A percentile compares a stretch with the other conserved stretches of the same genome.
Conservation (phyloP, 2,329 filamentous ascomycete genomes). For the Geosmithia flava region DNA sequence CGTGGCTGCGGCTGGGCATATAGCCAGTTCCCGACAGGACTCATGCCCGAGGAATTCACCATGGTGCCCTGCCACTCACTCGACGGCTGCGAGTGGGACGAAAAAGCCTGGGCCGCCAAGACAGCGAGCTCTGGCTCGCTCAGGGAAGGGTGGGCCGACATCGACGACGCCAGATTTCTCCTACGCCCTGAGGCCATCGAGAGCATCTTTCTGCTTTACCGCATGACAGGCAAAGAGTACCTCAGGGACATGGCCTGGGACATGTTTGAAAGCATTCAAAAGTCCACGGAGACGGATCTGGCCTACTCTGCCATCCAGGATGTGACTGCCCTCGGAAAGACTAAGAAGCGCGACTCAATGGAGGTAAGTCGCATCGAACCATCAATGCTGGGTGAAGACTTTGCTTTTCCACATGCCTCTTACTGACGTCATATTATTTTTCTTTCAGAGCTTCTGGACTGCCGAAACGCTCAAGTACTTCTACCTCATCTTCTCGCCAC, state of each 20-base stretch:
- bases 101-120: constrained; percentile 14
- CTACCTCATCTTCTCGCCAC: constrained; percentile 58
- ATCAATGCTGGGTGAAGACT: too few species aligned
- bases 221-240: constrained; percentile 52
- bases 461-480: constrained; percentile 69
- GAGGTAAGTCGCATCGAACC: constrained; percentile 22
- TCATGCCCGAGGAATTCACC: constrained; percentile 48
- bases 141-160: constrained; percentile 40
- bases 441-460: constrained; percentile 56
- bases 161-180: constrained; percentile 47
- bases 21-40: constrained; percentile 38
- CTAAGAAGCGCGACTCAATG: constrained; percentile 44
- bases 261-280: constrained; percentile 57
- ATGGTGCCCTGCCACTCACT: constrained; percentile 27
- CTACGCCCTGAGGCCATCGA: constrained; percentile 69
- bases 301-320: constrained; percentile 57
- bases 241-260: constrained; percentile 61
- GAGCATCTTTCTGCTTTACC: constrained; percentile 67
- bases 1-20: constrained; percentile 55
- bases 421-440: constrained; percentile 2
- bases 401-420: too few species aligned
- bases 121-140: constrained; percentile 15
- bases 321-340: constrained; percentile 25
- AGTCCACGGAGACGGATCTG: constrained; percentile 45
- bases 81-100: constrained; percentile 17